Conservation (phyloP, 768 basidiomycete species). For the Mycena amicta region DNA sequence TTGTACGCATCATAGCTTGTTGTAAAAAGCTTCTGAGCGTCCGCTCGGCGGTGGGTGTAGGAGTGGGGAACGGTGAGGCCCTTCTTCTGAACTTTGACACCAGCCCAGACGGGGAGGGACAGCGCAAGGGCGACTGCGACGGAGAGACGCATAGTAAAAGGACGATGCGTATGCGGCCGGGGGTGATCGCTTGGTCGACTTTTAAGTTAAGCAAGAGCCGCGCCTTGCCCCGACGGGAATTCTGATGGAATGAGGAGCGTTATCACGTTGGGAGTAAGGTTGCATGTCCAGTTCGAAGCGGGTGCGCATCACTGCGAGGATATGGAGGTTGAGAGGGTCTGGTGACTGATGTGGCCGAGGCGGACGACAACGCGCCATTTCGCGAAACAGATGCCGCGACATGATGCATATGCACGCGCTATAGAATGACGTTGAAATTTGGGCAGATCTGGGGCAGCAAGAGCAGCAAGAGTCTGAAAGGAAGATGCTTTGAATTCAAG, state of each 20-base stretch:
- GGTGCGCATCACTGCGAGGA: too few relatives aligned
- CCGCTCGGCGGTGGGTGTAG: not conserved
- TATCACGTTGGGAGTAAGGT: not conserved
- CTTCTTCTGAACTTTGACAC: not conserved
- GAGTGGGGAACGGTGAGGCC: not conserved
- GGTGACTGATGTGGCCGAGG: not conserved
- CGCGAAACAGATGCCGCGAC: not conserved
- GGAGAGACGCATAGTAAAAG: not conserved
- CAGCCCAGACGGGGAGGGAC: not conserved
- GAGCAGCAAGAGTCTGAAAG: not conserved
- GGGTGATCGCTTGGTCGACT: not conserved
- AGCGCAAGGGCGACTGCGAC: not conserved
- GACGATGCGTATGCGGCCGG: not conserved
- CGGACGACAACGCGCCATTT: not conserved
- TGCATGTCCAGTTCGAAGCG: not conserved
- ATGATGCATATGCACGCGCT: not conserved
- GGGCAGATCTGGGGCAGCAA: not conserved
- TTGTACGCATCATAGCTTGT: constrained; percentile 59
- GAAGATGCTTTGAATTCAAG: too few relatives aligned
- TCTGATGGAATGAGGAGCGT: not conserved
- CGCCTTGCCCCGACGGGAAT: not conserved
- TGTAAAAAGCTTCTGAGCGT: constrained; percentile 51
- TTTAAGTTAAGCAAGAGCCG: not conserved
- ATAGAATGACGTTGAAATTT: not conserved
- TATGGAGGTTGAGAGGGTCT: not conserved